These are phyloP conservation scores for Agrocybe chaxingu DNA, from an alignment of 768 basidiomycete genomes.

Conservation along the genomic window DNA sequence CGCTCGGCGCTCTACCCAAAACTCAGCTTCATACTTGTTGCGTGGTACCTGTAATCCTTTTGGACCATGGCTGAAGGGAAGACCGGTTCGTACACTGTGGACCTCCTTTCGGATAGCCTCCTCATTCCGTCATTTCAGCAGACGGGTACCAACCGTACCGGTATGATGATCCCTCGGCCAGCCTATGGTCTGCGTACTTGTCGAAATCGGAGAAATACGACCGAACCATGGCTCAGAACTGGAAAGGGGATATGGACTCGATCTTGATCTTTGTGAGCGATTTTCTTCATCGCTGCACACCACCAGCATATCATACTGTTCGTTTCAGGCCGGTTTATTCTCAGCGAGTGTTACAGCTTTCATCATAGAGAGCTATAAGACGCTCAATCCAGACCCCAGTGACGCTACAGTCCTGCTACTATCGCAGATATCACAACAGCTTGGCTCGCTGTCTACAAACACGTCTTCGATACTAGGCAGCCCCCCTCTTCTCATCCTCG, in stretches of 20 bases:
- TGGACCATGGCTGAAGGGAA: slow-evolving; percentile 5
- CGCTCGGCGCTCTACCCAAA: too few species aligned
- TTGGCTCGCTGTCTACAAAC: slow-evolving; percentile 19
- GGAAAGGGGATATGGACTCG: slow-evolving; percentile 40
- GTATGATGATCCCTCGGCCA: slow-evolving; percentile 34
- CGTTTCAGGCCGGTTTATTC: slow-evolving; percentile 34
- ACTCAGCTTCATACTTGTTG: too few species aligned
- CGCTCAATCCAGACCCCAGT: slow-evolving; percentile 25
- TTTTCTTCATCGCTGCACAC: not conserved
- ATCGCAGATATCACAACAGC: slow-evolving; percentile 27
- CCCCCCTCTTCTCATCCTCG: not conserved
- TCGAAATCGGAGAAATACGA: slow-evolving; percentile 31
- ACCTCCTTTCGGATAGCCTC: not conserved
- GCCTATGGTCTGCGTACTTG: slow-evolving; percentile 36
- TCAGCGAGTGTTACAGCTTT: slow-evolving; percentile 38
- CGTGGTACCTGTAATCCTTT: too few species aligned
- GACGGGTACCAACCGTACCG: slow-evolving; percentile 13
- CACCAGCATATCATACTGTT: not conserved
- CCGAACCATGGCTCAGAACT: slow-evolving; percentile 27
- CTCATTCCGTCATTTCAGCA: not conserved
- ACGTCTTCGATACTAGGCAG: not conserved
- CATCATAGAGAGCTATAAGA: slow-evolving; percentile 35
- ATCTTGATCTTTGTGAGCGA: slow-evolving; percentile 35
- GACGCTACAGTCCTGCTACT: slow-evolving; percentile 25
- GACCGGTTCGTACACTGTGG: slow-evolving; percentile 2